These are phyloP conservation scores for Phyllostachys edulis DNA, from an alignment of 176 grass and related monocot species.

Conservation along the genomic window DNA sequence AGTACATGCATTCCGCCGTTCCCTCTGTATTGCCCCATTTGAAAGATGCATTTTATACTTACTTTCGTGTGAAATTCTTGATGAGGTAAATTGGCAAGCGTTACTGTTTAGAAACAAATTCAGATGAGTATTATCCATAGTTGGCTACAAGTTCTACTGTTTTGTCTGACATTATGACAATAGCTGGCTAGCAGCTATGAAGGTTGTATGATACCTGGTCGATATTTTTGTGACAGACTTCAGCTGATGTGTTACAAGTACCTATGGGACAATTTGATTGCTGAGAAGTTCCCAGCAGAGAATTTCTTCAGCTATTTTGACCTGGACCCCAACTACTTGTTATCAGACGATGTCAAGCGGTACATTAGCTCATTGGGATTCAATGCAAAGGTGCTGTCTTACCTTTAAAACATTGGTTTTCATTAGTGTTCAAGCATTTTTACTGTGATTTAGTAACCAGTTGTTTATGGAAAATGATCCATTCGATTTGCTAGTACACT, in stretches of 20 bases:
- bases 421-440: not conserved
- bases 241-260: constrained; percentile 99
- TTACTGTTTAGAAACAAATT: not conserved
- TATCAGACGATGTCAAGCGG: constrained; percentile 65
- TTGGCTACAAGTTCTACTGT: not conserved
- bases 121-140: not conserved
- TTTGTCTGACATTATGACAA: constrained; percentile 12
- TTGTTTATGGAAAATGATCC: not conserved
- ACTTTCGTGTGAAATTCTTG: not conserved
- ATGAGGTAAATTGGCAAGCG: not conserved
- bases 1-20: not conserved
- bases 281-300: constrained; percentile 45
- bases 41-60: constrained; percentile 8
- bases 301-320: constrained; percentile 84
- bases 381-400: constrained; percentile 59
- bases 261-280: constrained; percentile 72
- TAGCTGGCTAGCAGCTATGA: not conserved
- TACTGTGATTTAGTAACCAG: not conserved
- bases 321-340: constrained; percentile 52
- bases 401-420: constrained; percentile 4
- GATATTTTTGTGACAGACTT: constrained; percentile 55
- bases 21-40: not conserved
- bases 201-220: constrained; percentile 18
- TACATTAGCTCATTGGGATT: constrained; percentile 66
- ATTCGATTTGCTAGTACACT: constrained; percentile 3